Evolutionary conservation across 2,329 filamentous ascomycete species (phyloP).

Genomic region (Botrytis pseudocinerea): DNA sequence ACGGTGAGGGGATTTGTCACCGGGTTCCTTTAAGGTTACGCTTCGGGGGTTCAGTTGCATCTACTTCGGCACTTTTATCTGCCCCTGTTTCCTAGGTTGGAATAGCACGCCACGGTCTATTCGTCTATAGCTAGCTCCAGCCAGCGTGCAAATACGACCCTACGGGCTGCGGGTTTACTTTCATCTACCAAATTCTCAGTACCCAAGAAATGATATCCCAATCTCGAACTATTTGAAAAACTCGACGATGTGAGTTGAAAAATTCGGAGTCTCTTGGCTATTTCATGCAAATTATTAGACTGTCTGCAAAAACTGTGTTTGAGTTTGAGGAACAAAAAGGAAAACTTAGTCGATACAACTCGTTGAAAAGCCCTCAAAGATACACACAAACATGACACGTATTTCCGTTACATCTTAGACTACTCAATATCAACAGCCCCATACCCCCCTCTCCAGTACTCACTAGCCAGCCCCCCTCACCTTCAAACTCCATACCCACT

Average conservation of each 20-base stretch:
- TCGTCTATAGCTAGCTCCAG: neutral
- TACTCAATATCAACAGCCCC: neutral
- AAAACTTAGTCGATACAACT: neutral
- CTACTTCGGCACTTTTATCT: neutral
- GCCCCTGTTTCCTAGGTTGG: neutral
- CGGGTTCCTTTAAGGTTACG: no score
- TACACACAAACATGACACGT: neutral
- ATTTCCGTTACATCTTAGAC: neutral
- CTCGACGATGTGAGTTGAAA: neutral
- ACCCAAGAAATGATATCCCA: neutral
- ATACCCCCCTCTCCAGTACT: neutral
- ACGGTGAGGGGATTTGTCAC: no score
- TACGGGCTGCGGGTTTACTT: rapidly evolving
- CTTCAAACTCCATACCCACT: no score
- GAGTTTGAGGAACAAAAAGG: neutral
- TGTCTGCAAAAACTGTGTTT: rapidly evolving
- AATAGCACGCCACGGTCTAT: neutral
- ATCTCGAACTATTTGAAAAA: neutral
- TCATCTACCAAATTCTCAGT: neutral
- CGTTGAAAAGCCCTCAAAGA: neutral
- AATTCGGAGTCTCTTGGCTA: neutral
- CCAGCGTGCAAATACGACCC: neutral
- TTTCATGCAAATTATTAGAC: rapidly evolving
- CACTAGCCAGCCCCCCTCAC: neutral
- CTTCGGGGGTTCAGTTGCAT: no score